phyloP scores from a whole-genome alignment of 805 yeast genomes.

The Hanseniaspora nectarophila region DNA sequence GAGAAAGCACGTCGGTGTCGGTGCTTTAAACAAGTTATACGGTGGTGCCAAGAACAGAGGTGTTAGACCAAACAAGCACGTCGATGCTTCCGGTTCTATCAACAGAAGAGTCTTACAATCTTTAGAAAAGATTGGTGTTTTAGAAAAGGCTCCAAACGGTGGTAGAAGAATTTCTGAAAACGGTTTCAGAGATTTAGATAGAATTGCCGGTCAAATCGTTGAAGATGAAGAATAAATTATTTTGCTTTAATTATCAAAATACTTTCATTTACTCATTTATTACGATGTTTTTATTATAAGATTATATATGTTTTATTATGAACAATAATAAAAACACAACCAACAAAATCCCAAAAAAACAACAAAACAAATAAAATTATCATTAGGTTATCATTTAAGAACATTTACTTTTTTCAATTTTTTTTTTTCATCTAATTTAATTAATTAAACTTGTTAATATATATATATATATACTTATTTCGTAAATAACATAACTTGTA shows the following conservation, averaged over 20 bases:
- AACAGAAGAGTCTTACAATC: constrained; percentile 98
- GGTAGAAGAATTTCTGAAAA: constrained; percentile 98
- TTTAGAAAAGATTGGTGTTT: constrained; percentile 94
- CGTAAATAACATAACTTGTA: too few species aligned
- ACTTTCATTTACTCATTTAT: neutral
- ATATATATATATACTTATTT: too few species aligned
- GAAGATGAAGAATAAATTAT: constrained; percentile 30
- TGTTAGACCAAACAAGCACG: constrained; percentile 95
- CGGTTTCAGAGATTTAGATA: constrained; percentile 99
- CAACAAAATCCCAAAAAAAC: neutral
- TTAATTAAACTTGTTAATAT: neutral
- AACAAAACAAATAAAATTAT: neutral
- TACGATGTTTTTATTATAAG: neutral
- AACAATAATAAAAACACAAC: neutral
- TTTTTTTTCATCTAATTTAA: neutral
- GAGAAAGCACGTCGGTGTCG: constrained; percentile 98
- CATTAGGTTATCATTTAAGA: neutral
- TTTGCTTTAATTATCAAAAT: neutral
- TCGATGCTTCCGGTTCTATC: constrained; percentile 96
- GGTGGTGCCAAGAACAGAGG: constrained; percentile 99
- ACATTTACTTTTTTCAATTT: neutral
- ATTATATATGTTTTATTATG: neutral
- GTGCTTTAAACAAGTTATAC: constrained; percentile 96
- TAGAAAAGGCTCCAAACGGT: constrained; percentile 93
- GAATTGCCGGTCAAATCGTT: constrained; percentile 98